These are phyloP conservation scores for Podaxis rugospora DNA, from an alignment of 768 basidiomycete species.

Conservation along the genomic window DNA sequence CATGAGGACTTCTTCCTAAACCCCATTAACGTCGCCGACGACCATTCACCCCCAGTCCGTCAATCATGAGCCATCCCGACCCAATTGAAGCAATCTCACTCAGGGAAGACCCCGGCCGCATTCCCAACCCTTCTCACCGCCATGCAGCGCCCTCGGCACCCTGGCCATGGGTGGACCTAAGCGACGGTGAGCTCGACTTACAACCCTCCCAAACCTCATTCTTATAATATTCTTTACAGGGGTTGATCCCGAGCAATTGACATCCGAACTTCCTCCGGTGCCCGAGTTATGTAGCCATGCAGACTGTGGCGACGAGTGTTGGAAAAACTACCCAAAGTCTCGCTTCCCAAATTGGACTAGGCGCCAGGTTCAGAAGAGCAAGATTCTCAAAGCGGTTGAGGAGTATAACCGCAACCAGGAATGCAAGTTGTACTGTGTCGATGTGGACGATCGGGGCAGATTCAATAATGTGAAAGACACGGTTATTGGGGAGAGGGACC, in stretches of 20 bases:
- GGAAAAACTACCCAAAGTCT: conserved; percentile 34
- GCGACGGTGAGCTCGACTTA: background rate
- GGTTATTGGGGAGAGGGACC: conserved; percentile 17
- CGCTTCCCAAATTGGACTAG: conserved; percentile 51
- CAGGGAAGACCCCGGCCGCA: conserved; percentile 12
- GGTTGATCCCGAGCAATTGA: conserved; percentile 22
- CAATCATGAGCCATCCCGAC: background rate
- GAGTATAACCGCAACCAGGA: background rate
- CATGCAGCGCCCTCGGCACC: conserved; percentile 45
- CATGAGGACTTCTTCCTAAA: background rate
- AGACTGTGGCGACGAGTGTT: conserved; percentile 22
- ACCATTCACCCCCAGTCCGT: background rate
- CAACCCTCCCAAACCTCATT: too few relatives aligned
- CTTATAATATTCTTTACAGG: background rate
- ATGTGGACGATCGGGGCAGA: conserved; percentile 33
- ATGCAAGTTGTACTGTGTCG: conserved; percentile 30
- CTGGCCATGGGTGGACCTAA: conserved; percentile 27
- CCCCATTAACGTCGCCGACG: background rate
- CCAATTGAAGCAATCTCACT: background rate
- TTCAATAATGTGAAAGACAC: conserved; percentile 29
- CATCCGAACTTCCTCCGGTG: conserved; percentile 23
- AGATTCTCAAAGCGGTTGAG: conserved; percentile 21
- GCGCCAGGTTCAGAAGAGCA: conserved; percentile 32
- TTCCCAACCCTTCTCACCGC: conserved; percentile 36
- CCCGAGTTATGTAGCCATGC: conserved; percentile 26